These are phyloP conservation scores for Phialocephala subalpina DNA, from an alignment of 2,329 filamentous ascomycete genomes.

Conservation along the genomic window DNA sequence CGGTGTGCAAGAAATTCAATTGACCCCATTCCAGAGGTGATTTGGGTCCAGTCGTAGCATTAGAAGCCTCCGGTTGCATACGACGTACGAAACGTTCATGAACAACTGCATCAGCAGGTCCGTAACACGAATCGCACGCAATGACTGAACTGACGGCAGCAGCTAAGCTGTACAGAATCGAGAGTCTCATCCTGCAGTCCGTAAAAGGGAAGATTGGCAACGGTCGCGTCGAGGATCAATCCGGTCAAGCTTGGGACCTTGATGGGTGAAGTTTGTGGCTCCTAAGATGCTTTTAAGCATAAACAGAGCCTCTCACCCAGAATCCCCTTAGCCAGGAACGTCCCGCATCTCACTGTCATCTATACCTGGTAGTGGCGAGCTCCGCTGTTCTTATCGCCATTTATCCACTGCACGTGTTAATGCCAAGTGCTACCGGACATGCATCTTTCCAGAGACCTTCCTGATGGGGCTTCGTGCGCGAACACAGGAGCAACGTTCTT, in stretches of 20 bases:
- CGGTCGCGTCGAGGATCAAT: background rate
- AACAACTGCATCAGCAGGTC: conserved; percentile 50
- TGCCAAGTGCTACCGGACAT: conserved; percentile 13
- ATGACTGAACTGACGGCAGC: conserved; percentile 36
- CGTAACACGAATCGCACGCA: conserved; percentile 53
- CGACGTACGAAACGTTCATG: conserved; percentile 57
- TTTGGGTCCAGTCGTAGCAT: conserved; percentile 53
- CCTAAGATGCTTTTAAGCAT: conserved; percentile 18
- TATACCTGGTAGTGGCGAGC: conserved; percentile 17
- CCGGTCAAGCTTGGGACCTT: conserved; percentile 18
- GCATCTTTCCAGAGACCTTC: conserved; percentile 17
- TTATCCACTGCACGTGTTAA: conserved; percentile 19
- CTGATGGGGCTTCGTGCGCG: conserved; percentile 10
- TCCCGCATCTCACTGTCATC: background rate
- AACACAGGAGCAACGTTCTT: background rate
- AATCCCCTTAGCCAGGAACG: conserved; percentile 13
- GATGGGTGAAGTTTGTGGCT: conserved; percentile 7
- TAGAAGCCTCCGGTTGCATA: conserved; percentile 55
- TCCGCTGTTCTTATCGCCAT: conserved; percentile 21
- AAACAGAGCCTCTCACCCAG: background rate
- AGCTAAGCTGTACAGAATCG: conserved; percentile 27
- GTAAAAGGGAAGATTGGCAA: background rate
- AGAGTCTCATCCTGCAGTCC: conserved; percentile 31
- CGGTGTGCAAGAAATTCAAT: conserved; percentile 41
- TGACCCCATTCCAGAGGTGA: conserved; percentile 41